These are phyloP conservation scores for Rehmannia glutinosa DNA, from an alignment of 257 asterid species.

Conservation along the genomic window DNA sequence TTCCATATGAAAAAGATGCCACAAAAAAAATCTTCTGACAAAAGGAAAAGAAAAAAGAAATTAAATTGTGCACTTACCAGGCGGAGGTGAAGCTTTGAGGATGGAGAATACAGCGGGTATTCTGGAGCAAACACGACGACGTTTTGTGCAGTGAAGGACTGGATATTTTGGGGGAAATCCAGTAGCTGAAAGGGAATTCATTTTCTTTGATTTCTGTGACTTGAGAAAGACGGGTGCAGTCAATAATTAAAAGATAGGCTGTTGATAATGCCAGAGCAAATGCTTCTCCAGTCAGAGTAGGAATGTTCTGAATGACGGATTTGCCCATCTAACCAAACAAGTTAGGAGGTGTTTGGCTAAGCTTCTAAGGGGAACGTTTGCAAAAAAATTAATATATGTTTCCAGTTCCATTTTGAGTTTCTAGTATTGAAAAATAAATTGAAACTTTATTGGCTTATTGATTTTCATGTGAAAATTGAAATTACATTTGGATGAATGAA, in stretches of 20 bases:
- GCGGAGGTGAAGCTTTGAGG: constrained; percentile 55
- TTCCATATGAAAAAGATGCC: not conserved
- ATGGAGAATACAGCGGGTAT: constrained; percentile 37
- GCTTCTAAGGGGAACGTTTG: too few relatives aligned
- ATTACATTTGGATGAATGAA: too few relatives aligned
- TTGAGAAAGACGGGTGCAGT: not conserved
- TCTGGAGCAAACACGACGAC: constrained; percentile 36
- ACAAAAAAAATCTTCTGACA: not conserved
- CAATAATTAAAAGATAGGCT: constrained; percentile 20
- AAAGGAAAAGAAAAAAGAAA: not conserved
- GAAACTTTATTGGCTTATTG: too few relatives aligned
- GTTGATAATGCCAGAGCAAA: constrained; percentile 24
- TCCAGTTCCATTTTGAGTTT: too few relatives aligned
- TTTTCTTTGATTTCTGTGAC: constrained; percentile 16
- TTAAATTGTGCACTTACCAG: constrained; percentile 33
- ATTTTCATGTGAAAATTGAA: too few relatives aligned
- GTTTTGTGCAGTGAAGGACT: constrained; percentile 17
- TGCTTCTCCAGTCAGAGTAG: not conserved
- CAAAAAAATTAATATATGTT: too few relatives aligned
- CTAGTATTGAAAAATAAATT: too few relatives aligned
- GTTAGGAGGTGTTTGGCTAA: too few relatives aligned
- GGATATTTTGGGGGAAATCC: constrained; percentile 32
- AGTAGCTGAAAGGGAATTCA: constrained; percentile 47
- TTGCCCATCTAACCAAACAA: constrained; percentile 13
- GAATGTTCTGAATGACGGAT: not conserved